Evolutionary conservation across 441 rosid genomes (phyloP), one percentile per base, ranked within the genome.

Genomic region (Erysimum pusillum): DNA sequence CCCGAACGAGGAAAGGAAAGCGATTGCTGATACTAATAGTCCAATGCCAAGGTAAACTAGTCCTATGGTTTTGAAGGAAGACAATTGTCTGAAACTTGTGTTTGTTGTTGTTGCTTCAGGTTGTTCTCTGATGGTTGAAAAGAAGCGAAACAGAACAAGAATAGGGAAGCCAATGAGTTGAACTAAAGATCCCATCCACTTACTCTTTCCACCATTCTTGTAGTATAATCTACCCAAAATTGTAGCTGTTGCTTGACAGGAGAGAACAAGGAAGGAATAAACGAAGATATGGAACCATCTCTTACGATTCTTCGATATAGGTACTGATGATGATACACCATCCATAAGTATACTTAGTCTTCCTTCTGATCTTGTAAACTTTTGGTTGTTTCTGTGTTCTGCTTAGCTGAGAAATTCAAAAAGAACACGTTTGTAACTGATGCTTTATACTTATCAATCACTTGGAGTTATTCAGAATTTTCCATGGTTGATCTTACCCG

Each of bases 121-220:
- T 35, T 71, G 31, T 60, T 71, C 35, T 61, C 62, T 71, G 18
- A 46, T 9, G 45, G 70, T 41, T 52, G 70, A 63, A 31, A 53
- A 73, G 39, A 73, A 52, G 4, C n/a, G 52, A 63, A 49, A 51
- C 17, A 56, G 77, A 73, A 73, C 44, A 18, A 83, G 67, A 15
- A 85, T 13, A 6, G 81, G 86, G 73, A 85, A 87, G 28, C 84
- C 90, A 2, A 46, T 79, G 4, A 74, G 57, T 44, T 75, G 85
- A 11, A 77, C 79, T 20, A 85, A 20, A 9, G 79, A 71, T 4
- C 79, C 85, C 70, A 85, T 45, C 86, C 88, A 83, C 15, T 59
- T 79, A 73, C 88, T 87, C 3, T 81, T 77, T 20, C 88, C 88
- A 6, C 88, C 87, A 31, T 82, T 62, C 1, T 38, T 18, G 1